Base-by-base conservation (phyloP, 1,139 yeast species). In the Hansenula anomala region DNA sequence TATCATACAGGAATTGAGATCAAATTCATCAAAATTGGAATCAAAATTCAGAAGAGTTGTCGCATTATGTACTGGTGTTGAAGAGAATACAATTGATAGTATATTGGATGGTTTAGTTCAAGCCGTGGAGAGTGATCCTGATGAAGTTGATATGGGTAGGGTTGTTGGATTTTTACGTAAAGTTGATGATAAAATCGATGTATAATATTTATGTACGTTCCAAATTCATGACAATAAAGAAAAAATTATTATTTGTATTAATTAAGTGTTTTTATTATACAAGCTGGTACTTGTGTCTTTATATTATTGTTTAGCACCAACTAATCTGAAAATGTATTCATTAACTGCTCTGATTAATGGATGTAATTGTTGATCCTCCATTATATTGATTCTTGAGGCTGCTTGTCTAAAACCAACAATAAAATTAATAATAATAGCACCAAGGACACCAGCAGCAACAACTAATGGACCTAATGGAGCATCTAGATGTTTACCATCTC, bases 401-500 rank as follows among this genome's bases (percentile, higher is more conserved):
- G 65, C 59, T 38, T 64, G 71, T 50, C 66, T 75, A 64, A 84
- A 74, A 2, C 90, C 88, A 44, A 76, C 75, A 22, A 75, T 64
- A 54, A 89, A 92, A 62, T 92, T 92, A 49, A 88, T 59, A 17
- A 75, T 56, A 52, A 92, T 69, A 1, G 92, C 84, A 36, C 75
- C 51, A 13, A 83, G 62, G 44, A 92, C 73, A 10, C 89, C 92
- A 28, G 69, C 49, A 2, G 95, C 88, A 39, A 92, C 72, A 22
- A 90, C 65, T 43, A 92, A 59, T 0, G 98, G 98, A 6, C 98
- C 98, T 44, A 85, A 55, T 38, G 94, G 81, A 41, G 87, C 88
- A 63, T 92, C 98, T 54, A 92, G 70, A 61, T 90, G 97, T 54
- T 74, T 76, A 40, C 92, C 95, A 31, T 89, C 82, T 60, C 97